These are phyloP conservation scores for Conoideocrella luteorostrata DNA, from an alignment of 2,329 filamentous ascomycete genomes.

Conservation along the genomic window DNA sequence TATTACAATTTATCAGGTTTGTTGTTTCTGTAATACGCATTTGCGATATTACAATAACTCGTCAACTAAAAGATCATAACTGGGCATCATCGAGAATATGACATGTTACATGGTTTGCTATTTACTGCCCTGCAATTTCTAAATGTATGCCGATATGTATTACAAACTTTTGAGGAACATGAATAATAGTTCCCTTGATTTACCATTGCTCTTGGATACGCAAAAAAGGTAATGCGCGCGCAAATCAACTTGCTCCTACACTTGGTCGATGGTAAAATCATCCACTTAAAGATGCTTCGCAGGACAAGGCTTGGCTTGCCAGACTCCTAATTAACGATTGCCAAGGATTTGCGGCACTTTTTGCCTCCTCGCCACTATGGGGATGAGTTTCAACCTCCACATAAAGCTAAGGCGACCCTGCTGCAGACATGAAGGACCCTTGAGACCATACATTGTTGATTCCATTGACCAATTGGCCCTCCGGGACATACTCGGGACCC, in stretches of 20 bases:
- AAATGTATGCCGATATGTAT: constrained; percentile 5
- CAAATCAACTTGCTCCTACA: too few relatives aligned
- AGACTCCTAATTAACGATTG: constrained; percentile 7
- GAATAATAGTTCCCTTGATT: neutral
- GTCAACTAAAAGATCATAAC: too few relatives aligned
- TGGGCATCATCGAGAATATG: neutral
- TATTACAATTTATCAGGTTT: too few relatives aligned
- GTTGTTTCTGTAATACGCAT: too few relatives aligned
- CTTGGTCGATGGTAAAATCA: too few relatives aligned
- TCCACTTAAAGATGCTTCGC: neutral
- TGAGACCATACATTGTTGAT: too few relatives aligned
- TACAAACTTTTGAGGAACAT: neutral
- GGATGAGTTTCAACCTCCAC: neutral
- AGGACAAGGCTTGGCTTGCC: neutral
- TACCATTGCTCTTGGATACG: too few relatives aligned
- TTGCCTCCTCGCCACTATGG: neutral
- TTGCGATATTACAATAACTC: too few relatives aligned
- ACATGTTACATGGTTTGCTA: neutral
- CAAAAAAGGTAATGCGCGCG: too few relatives aligned
- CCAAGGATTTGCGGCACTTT: neutral
- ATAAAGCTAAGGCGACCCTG: constrained; percentile 3
- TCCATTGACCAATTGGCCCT: neutral
- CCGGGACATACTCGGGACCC: neutral
- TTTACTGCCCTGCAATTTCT: constrained; percentile 1
- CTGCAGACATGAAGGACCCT: neutral